Percentiles rank a stretch among this genome's conserved stretches.
Conservation (phyloP, 305 asterid species). For the Solanum hybrid region DNA sequence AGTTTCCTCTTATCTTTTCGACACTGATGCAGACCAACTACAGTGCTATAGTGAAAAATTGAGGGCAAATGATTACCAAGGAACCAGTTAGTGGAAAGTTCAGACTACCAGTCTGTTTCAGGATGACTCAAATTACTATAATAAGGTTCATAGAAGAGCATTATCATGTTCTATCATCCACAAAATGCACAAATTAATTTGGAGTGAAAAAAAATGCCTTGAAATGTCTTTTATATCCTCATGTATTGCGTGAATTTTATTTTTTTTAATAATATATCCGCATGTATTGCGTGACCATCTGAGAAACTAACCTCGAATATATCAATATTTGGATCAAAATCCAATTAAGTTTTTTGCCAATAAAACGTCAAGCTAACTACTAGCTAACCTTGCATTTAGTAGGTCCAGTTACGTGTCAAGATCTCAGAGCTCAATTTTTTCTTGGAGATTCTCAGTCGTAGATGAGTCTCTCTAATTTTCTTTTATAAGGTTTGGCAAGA, state of each 20-base stretch:
- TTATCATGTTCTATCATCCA: not conserved
- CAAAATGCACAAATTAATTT: not conserved
- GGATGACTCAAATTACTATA: not conserved
- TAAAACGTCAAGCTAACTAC: not conserved
- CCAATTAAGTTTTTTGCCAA: not conserved
- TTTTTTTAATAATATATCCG: not conserved
- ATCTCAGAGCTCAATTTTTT: not conserved
- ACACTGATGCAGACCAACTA: not conserved
- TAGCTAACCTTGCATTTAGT: not conserved
- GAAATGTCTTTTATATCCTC: not conserved
- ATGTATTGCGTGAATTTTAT: not conserved
- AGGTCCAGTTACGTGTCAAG: not conserved
- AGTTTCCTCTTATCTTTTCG: not conserved
- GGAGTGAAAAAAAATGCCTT: not conserved
- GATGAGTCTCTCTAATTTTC: not conserved
- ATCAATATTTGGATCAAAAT: not conserved
- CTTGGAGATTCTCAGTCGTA: not conserved
- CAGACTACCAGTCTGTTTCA: not conserved
- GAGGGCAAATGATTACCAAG: not conserved
- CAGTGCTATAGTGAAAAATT: not conserved
- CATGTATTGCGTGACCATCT: not conserved
- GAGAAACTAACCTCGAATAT: not conserved
- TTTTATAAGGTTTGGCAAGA: not conserved
- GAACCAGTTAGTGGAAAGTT: not conserved
- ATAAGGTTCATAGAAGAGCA: not conserved